Evolutionary conservation across 176 grass and related monocot genomes (phyloP).

Genomic region (Lolium rigidum): DNA sequence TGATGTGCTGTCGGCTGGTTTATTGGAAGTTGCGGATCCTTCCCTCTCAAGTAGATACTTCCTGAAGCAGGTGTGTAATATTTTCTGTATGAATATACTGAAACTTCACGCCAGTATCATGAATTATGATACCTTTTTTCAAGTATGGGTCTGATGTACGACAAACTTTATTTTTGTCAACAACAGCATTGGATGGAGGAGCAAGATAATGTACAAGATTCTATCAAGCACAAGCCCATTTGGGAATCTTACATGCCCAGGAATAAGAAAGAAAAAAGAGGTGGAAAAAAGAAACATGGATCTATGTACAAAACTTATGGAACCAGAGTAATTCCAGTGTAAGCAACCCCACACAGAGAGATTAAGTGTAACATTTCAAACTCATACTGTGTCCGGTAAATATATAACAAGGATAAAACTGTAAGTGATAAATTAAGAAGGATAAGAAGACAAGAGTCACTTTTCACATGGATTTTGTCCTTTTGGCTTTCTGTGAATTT

Average conservation of each 20-base stretch:
- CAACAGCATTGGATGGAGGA: slow-evolving; percentile 77
- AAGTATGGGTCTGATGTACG: background rate
- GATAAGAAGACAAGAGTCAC: background rate
- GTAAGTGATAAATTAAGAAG: slow-evolving; percentile 5
- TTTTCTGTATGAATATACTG: slow-evolving; percentile 19
- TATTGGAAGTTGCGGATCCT: slow-evolving; percentile 90
- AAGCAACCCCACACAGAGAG: slow-evolving; percentile 24
- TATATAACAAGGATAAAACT: background rate
- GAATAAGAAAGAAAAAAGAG: slow-evolving; percentile 69
- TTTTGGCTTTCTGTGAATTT: background rate
- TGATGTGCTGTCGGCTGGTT: slow-evolving; percentile 94
- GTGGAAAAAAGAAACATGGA: slow-evolving; percentile 88
- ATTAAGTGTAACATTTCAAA: background rate
- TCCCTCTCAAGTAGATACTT: slow-evolving; percentile 96
- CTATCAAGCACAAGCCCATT: slow-evolving; percentile 84
- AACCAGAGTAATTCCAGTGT: slow-evolving; percentile 97
- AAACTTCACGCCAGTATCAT: slow-evolving; percentile 34
- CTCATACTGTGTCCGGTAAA: slow-evolving; percentile 31
- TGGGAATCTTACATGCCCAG: slow-evolving; percentile 96
- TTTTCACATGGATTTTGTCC: background rate
- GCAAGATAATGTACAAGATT: slow-evolving; percentile 64
- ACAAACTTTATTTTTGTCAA: slow-evolving; percentile 24
- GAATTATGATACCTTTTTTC: background rate
- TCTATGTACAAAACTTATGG: slow-evolving; percentile 81
- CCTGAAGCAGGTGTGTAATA: slow-evolving; percentile 73